Conservation (phyloP, 2,329 filamentous ascomycete genomes). For the Colletotrichum abscissum region DNA sequence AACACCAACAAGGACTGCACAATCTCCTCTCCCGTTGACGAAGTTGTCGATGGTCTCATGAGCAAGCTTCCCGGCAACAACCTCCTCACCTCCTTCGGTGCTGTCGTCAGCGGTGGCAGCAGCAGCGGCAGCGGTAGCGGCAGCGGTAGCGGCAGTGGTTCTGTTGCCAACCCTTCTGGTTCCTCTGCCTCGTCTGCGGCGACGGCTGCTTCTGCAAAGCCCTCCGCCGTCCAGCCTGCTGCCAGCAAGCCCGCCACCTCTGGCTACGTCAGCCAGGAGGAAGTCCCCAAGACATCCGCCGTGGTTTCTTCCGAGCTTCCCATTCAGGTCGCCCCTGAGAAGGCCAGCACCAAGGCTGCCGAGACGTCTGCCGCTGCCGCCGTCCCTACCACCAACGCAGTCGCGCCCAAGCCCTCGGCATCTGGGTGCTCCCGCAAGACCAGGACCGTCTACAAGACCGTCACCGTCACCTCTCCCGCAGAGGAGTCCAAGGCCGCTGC, state of each 20-base stretch:
- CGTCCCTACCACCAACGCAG: slow-evolving; percentile 35
- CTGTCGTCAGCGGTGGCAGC: slow-evolving; percentile 2
- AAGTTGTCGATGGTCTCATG: slow-evolving; percentile 57
- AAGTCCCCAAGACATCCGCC: not conserved
- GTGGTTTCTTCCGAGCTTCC: slow-evolving; percentile 19
- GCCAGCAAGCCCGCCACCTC: slow-evolving; percentile 1
- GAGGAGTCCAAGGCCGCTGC: slow-evolving; percentile 50
- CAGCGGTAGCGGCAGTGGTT: slow-evolving; percentile 9
- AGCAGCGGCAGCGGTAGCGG: slow-evolving; percentile 8
- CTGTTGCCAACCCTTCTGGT: slow-evolving; percentile 18
- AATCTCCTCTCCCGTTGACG: slow-evolving; percentile 59
- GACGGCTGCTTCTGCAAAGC: not conserved
- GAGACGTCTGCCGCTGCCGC: slow-evolving; percentile 9
- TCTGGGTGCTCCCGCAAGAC: slow-evolving; percentile 42
- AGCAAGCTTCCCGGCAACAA: slow-evolving; percentile 65
- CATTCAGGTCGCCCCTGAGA: slow-evolving; percentile 19
- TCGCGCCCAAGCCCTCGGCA: slow-evolving; percentile 9
- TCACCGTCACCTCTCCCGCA: slow-evolving; percentile 57
- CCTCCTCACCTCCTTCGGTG: slow-evolving; percentile 56
- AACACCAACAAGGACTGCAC: slow-evolving; percentile 63
- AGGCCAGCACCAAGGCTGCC: not conserved
- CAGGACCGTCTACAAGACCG: slow-evolving; percentile 57
- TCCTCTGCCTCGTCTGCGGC: not conserved
- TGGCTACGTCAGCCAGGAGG: not conserved
- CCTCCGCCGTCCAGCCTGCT: slow-evolving; percentile 9